Evolutionary conservation across 768 basidiomycete species (phyloP), one percentile per base, ranked within the genome.

Genomic region (Hericium rajendrae): DNA sequence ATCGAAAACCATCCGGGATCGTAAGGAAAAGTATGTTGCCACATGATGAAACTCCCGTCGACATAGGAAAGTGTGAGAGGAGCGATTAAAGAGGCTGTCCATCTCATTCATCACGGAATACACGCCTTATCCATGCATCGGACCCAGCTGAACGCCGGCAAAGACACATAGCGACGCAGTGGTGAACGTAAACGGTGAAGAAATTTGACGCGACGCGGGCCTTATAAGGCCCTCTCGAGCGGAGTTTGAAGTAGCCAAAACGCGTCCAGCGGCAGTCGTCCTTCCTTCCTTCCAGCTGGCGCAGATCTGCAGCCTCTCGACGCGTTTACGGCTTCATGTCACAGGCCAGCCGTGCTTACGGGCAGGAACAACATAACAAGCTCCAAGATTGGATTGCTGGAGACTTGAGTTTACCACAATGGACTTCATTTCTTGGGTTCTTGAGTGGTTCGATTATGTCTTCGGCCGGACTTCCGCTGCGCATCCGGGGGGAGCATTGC

Each of bases 1-100:
- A 32, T 32, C 9, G 9, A n/a, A 39, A 16, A 53, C 8, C 9
- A 26, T 26, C 16, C 16, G 18, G 11, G 39, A 51, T n/a, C 12
- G 38, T 49, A 55, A 16, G 4, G 20, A 38, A n/a, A 26, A 8
- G 11, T 8, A 59, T 87, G 77, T 88, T 58, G 85, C 87, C 87
- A 71, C 80, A 74, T 74, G 84, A 90, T 89, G 88, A 91, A 91
- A 90, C 88, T 86, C 86, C 79, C 79, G 73, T 81, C 83, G 64
- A 79, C 85, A 84, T 89, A 69, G 73, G 61, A 67, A 67, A 73
- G 68, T 75, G 86, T 78, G 83, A 83, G 83, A 70, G 75, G 85
- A 89, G 88, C 81, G 88, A 90, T 91, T 89, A 89, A 81, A 69
- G 76, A 77, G 87, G 87, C 83, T 73, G 71, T 59, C 53, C 52